Conservation (phyloP, 2,329 filamentous ascomycete species). For the Fusarium vanettenii region DNA sequence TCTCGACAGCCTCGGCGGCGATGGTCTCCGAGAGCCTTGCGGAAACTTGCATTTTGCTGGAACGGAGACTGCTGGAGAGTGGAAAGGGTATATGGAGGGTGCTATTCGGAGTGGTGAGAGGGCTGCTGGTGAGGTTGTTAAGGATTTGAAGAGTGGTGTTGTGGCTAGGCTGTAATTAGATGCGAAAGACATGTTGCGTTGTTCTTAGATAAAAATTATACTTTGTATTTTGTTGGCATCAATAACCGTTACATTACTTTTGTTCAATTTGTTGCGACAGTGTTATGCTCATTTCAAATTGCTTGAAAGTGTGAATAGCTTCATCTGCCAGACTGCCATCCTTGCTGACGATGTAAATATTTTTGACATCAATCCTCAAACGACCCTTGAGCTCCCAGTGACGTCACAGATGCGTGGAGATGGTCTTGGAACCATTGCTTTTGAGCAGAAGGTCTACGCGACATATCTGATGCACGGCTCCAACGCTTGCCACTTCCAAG, state of each 20-base stretch:
- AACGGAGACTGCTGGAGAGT: constrained; percentile 39
- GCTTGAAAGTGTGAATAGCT: background rate
- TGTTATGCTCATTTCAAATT: background rate
- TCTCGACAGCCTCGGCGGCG: constrained; percentile 46
- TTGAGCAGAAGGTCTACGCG: background rate
- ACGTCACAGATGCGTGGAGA: background rate
- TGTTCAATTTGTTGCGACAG: background rate
- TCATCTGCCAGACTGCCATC: background rate
- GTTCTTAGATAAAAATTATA: background rate
- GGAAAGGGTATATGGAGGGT: constrained; percentile 45
- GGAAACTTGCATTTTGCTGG: constrained; percentile 41
- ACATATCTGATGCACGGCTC: background rate
- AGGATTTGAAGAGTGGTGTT: constrained; percentile 13
- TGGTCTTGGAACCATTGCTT: background rate
- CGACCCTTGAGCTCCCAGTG: background rate
- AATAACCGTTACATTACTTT: background rate
- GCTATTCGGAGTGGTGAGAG: constrained; percentile 36
- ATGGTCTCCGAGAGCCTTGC: constrained; percentile 46
- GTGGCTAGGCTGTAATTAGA: constrained; percentile 15
- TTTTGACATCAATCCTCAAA: background rate
- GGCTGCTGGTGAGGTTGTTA: constrained; percentile 34
- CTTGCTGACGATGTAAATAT: background rate
- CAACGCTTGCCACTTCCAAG: background rate
- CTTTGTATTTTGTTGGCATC: background rate
- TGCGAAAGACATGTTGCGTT: background rate